These are phyloP conservation scores for Naganishia liquefaciens DNA, from an alignment of 1,284 basidiomycete species.

Conservation along the genomic window DNA sequence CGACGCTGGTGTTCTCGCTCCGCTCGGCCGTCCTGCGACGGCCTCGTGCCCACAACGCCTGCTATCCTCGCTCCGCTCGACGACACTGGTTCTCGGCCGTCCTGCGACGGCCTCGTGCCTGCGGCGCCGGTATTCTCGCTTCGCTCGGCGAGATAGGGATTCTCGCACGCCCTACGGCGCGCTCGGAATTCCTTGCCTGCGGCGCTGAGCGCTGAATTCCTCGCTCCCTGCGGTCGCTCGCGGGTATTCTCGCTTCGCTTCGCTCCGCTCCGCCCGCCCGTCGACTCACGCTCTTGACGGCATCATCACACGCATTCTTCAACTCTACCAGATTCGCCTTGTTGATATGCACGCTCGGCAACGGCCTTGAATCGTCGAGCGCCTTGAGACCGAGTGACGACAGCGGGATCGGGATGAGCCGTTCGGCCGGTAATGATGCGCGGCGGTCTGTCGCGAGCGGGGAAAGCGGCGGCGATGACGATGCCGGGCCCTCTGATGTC, in stretches of 20 bases:
- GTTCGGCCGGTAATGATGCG: background rate
- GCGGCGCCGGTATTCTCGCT: too few species aligned
- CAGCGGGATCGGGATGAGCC: slow-evolving; percentile 3
- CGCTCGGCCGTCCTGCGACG: too few species aligned
- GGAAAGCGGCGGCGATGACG: slow-evolving; percentile 6
- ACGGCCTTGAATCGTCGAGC: slow-evolving; percentile 32
- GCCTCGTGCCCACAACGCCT: too few species aligned
- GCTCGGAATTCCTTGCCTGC: too few species aligned
- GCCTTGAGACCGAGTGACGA: slow-evolving; percentile 1
- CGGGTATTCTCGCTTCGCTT: slow-evolving; percentile 35
- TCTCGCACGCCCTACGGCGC: too few species aligned
- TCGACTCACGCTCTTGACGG: slow-evolving; percentile 57
- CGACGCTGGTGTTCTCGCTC: too few species aligned
- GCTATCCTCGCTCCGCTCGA: too few species aligned
- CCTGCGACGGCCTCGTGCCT: too few species aligned
- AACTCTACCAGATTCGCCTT: slow-evolving; percentile 75
- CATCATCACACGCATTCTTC: slow-evolving; percentile 87
- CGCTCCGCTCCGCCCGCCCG: too few species aligned
- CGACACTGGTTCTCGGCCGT: too few species aligned
- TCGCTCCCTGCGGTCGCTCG: background rate
- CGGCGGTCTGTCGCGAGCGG: background rate
- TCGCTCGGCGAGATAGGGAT: too few species aligned
- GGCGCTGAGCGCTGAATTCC: background rate
- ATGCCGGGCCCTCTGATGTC: too few species aligned
- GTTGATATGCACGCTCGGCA: slow-evolving; percentile 70